A percentile compares a stretch with the other conserved stretches of the same genome.
Evolutionary conservation across 805 yeast genomes (phyloP).

Genomic region (Ogataea allantospora): DNA sequence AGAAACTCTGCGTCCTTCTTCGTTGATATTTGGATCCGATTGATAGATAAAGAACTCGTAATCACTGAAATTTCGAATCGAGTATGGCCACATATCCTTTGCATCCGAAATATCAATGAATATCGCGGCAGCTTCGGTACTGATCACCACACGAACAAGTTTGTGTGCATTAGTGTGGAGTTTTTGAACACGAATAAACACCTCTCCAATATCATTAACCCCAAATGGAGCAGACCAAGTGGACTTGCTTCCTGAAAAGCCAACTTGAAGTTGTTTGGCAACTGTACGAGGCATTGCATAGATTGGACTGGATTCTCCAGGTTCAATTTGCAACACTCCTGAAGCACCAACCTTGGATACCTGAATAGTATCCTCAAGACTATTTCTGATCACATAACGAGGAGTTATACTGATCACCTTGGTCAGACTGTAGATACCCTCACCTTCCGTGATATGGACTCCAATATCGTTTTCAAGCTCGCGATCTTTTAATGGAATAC

Average conservation of each 20-base stretch:
- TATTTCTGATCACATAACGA: slow-evolving; percentile 71
- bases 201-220: slow-evolving; percentile 80
- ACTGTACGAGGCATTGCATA: slow-evolving; percentile 58
- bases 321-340: slow-evolving; percentile 42
- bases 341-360: slow-evolving; percentile 70
- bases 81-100: slow-evolving; percentile 84
- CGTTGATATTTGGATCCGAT: slow-evolving; percentile 67
- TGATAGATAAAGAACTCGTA: slow-evolving; percentile 86
- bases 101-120: slow-evolving; percentile 76
- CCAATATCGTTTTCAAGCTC: slow-evolving; percentile 73
- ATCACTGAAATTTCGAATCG: slow-evolving; percentile 86
- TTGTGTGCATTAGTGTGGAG: slow-evolving; percentile 60
- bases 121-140: slow-evolving; percentile 78
- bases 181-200: slow-evolving; percentile 66
- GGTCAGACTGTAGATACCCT: slow-evolving; percentile 74
- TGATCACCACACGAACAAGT: slow-evolving; percentile 67
- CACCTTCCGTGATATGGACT: slow-evolving; percentile 72
- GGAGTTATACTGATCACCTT: slow-evolving; percentile 82
- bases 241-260: slow-evolving; percentile 54
- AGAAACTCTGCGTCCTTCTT: slow-evolving; percentile 58
- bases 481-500: slow-evolving; percentile 45
- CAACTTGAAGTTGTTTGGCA: slow-evolving; percentile 59
- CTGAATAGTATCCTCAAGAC: slow-evolving; percentile 52
- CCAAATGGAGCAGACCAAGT: slow-evolving; percentile 88
- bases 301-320: slow-evolving; percentile 53